phyloP scores from a whole-genome alignment of 2,329 filamentous ascomycete genomes.

The Sphaceloma murrayae region DNA sequence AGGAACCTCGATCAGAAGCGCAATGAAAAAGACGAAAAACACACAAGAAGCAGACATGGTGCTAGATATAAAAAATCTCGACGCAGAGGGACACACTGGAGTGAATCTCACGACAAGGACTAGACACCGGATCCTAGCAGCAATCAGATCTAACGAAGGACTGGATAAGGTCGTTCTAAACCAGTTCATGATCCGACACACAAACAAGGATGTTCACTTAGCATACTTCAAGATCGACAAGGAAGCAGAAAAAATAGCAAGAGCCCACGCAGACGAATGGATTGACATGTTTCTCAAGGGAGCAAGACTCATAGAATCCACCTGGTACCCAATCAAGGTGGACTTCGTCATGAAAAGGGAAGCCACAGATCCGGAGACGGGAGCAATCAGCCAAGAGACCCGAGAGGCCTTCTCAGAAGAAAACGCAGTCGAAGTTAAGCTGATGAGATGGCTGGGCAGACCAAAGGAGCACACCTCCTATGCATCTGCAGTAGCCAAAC shows the following conservation, averaged over 20 bases:
- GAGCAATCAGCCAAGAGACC: background rate
- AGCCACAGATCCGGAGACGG: background rate
- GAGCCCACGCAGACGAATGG: conserved; percentile 2
- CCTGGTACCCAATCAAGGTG: conserved; percentile 7
- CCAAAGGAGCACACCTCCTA: conserved; percentile 9
- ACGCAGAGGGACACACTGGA: background rate
- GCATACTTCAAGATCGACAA: conserved; percentile 9
- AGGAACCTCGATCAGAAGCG: conserved; percentile 3
- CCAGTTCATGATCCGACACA: conserved; percentile 9
- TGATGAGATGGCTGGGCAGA: conserved; percentile 6
- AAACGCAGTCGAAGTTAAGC: conserved; percentile 4
- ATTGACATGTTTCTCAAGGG: conserved; percentile 9
- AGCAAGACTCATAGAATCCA: conserved; percentile 9
- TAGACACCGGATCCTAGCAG: background rate
- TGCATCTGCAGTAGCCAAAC: conserved; percentile 4
- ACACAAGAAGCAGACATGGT: conserved; percentile 9
- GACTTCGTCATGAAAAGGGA: background rate
- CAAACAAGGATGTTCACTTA: conserved; percentile 14
- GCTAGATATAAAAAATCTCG: conserved; percentile 1
- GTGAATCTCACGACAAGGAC: background rate
- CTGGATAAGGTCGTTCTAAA: background rate
- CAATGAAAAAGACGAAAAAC: background rate
- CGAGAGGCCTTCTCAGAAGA: conserved; percentile 1
- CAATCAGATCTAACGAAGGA: conserved; percentile 12
- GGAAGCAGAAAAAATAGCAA: conserved; percentile 7